Percentiles rank a stretch among this genome's conserved stretches.
phyloP scores from a whole-genome alignment of 192 early-diverging fungal species.

The Coemansia aciculifera region DNA sequence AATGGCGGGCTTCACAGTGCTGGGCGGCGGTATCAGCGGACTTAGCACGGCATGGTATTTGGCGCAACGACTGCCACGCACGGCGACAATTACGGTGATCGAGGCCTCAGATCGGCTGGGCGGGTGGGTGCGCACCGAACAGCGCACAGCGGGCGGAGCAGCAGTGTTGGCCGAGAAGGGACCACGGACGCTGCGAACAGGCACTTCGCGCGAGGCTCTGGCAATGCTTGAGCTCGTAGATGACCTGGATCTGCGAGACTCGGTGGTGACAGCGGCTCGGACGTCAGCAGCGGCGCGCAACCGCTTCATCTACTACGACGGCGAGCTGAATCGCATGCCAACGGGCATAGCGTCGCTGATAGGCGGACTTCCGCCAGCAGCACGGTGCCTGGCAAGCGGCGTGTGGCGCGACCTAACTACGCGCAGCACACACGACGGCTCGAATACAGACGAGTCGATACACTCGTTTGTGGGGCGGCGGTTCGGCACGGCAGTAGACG shows the following conservation, averaged over 20 bases:
- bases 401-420: slow-evolving; percentile 34
- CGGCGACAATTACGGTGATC: slow-evolving; percentile 67
- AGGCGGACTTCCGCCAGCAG: slow-evolving; percentile 59
- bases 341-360: slow-evolving; percentile 51
- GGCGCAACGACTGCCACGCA: slow-evolving; percentile 49
- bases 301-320: slow-evolving; percentile 77
- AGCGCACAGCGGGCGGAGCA: slow-evolving; percentile 35
- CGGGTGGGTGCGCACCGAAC: slow-evolving; percentile 83
- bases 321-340: slow-evolving; percentile 70
- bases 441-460: slow-evolving; percentile 76
- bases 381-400: slow-evolving; percentile 61
- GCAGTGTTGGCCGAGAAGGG: slow-evolving; percentile 73
- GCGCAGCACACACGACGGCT: slow-evolving; percentile 6
- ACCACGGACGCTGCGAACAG: slow-evolving; percentile 79
- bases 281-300: slow-evolving; percentile 74
- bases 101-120: slow-evolving; percentile 71
- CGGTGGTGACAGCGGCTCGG: slow-evolving; percentile 62
- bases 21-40: slow-evolving; percentile 92
- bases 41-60: slow-evolving; percentile 83
- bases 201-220: slow-evolving; percentile 63
- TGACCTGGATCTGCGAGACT: slow-evolving; percentile 60
- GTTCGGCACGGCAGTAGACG: slow-evolving; percentile 71
- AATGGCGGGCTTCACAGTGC: slow-evolving; percentile 64
- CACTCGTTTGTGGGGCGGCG: slow-evolving; percentile 76
- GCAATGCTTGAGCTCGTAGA: slow-evolving; percentile 78